Conservation (phyloP, 2,329 filamentous ascomycete species). For the Beauveria sp. region DNA sequence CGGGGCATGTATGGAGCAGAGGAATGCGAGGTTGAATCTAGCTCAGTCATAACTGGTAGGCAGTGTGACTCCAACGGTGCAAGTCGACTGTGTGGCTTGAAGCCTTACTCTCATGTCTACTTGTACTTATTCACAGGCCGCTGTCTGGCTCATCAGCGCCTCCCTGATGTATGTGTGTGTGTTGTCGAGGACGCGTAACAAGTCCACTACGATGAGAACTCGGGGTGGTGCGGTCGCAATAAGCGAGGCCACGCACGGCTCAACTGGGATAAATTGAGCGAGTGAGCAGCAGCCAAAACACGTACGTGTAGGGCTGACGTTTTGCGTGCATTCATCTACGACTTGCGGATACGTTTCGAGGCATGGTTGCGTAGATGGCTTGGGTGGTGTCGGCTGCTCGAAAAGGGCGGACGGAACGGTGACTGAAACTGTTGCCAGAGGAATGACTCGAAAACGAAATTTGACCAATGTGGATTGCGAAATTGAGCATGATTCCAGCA, state of each 20-base stretch:
- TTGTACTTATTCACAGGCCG: background rate
- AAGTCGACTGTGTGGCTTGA: background rate
- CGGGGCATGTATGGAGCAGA: background rate
- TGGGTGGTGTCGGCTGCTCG: background rate
- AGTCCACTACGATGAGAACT: too few species aligned
- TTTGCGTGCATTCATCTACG: background rate
- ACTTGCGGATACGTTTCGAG: background rate
- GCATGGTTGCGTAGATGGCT: slow-evolving; percentile 3
- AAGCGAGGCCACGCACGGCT: too few species aligned
- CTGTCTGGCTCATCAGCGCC: too few species aligned
- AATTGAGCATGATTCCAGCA: background rate
- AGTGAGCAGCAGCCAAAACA: background rate
- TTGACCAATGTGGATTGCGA: background rate
- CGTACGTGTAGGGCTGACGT: background rate
- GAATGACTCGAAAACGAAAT: background rate
- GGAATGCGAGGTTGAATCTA: background rate
- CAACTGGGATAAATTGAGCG: background rate
- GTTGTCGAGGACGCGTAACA: too few species aligned
- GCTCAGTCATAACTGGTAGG: background rate
- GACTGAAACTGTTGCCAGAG: too few species aligned
- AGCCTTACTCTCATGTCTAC: background rate
- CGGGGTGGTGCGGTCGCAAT: too few species aligned
- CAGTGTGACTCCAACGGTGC: background rate
- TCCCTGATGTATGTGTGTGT: too few species aligned
- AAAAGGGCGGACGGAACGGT: too few species aligned